Base-by-base conservation (phyloP, 257 asterid species). In the Solanum sitiens region DNA sequence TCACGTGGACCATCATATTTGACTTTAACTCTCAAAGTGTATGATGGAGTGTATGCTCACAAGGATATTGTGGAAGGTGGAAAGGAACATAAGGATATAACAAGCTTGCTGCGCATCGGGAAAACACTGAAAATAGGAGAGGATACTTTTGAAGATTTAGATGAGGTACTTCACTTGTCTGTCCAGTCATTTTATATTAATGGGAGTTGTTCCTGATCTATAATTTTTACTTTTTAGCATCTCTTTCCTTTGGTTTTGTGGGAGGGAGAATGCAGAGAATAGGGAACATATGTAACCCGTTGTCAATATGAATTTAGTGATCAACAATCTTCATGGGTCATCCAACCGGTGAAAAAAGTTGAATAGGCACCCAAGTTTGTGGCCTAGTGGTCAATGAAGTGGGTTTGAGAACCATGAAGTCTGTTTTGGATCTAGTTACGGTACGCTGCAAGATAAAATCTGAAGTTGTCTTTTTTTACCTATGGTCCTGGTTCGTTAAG, bases 121-220 rank as follows among this genome's bases (percentile, higher is more conserved):
- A 96, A 96, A 88, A 95, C 96, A 72, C 89, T 97, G 89, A 97
- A 95, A 94, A 95, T 97, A 87, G 99, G 98, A 50, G 99, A 95
- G 77, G 99, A 97, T 89, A 93, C 98, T n/a, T 97, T 93, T 90
- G 99, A 95, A 89, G 98, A 97, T 93, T 97, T 97, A 88, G 99
- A 97, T 87, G 99, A 97, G 97, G 99, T 95, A 92, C 87, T 86
- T 25, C 59, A 18, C 35, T 79, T 59, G 47, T 87, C 23, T 47
- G 18, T 50, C 70, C 86, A 16, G 13, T 50, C 59, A 20, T 82
- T 50, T 82, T 50, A 18, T 82, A 82, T 20, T 11, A 30, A 82
- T 12, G 71, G n/a, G 45, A 47, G 44, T 50, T 30, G 86, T 82
- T 82, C 71, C 45, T 32, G 42, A 82, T 82, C 86, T 82, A 32